Conservation (phyloP, 345 rosid genomes). For the Populus euphratica region DNA sequence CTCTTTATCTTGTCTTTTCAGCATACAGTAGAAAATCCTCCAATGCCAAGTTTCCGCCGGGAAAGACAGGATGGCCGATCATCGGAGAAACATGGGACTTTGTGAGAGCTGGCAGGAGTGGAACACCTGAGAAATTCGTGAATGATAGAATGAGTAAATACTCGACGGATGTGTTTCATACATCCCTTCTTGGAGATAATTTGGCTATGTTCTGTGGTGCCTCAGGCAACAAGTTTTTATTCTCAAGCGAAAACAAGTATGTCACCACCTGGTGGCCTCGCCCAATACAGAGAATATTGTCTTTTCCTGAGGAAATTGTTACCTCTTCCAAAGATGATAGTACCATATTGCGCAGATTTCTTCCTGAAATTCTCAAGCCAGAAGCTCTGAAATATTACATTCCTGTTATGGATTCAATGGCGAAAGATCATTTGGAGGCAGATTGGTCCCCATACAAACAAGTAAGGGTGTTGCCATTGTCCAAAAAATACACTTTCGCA, state of each 20-base stretch:
- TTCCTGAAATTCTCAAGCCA: background rate
- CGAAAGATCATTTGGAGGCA: conserved; percentile 1
- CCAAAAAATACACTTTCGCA: conserved; percentile 9
- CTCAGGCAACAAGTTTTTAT: conserved; percentile 16
- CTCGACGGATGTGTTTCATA: conserved; percentile 1
- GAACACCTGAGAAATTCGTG: conserved; percentile 6
- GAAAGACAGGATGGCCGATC: conserved; percentile 12
- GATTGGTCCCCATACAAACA: conserved; percentile 1
- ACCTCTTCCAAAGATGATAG: background rate
- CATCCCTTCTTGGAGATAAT: conserved; percentile 2
- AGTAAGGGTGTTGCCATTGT: conserved; percentile 4
- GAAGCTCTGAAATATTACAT: conserved; percentile 9
- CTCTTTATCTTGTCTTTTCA: background rate
- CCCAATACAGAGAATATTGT: background rate
- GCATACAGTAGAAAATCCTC: background rate
- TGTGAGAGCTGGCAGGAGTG: background rate
- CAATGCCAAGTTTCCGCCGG: background rate
- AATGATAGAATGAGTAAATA: background rate
- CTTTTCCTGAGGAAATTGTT: background rate
- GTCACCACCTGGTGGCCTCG: conserved; percentile 14
- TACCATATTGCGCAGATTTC: background rate
- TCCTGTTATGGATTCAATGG: conserved; percentile 18
- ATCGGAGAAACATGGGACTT: conserved; percentile 12
- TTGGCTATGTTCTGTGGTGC: conserved; percentile 15
- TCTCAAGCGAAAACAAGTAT: background rate